Base-by-base conservation (phyloP, 495 filamentous ascomycete genomes). In the Aspergillus kassunensis region DNA sequence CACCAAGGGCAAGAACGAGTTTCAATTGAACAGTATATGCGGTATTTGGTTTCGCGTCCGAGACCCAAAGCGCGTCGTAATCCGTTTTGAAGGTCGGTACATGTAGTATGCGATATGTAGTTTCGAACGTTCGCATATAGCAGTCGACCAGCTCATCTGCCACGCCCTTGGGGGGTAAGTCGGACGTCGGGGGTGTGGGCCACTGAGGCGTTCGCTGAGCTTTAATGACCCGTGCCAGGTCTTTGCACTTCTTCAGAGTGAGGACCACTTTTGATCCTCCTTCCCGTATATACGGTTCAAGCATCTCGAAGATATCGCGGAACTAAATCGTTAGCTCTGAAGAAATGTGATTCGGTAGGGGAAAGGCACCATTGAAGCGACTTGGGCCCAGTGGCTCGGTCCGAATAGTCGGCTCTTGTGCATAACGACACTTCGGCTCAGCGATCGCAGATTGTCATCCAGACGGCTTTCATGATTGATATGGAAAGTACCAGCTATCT, bases 351-450 rank as follows among this genome's bases (percentile, higher is more conserved):
- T 13, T 16, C 3, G 12, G 7, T 2, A 21, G 30, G 15, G 24
- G 24, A 9, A 9, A 65, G 68, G 45, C 68, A 80, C 78, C 44
- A 74, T 44, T n/a, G 59, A 44, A 5, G 72, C 37, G 0, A 4
- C 68, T 51, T 68, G 75, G 49, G 79, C 74, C 80, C 78, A 80
- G 53, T 80, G 79, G 44, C 76, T 82, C 44, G 78, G 77, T 0
- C 80, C 81, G 57, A 81, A 80, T 3, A 77, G 36, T 0, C 80
- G 71, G 0, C 67, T 70, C 60, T 83, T 83, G 50, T 83, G 78
- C 15, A 69, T 66, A 25, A 45, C 27, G 27, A 81, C 66, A 20
- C 68, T 65, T 3, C 69, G 66, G 21, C 51, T 59, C 3, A 76
- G 65, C 0, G 59, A 47, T 3, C 44, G 25, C 4, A 7, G 12